Conservation (phyloP, 371 early-diverging fungal genomes). For the Nematocida parisii region DNA sequence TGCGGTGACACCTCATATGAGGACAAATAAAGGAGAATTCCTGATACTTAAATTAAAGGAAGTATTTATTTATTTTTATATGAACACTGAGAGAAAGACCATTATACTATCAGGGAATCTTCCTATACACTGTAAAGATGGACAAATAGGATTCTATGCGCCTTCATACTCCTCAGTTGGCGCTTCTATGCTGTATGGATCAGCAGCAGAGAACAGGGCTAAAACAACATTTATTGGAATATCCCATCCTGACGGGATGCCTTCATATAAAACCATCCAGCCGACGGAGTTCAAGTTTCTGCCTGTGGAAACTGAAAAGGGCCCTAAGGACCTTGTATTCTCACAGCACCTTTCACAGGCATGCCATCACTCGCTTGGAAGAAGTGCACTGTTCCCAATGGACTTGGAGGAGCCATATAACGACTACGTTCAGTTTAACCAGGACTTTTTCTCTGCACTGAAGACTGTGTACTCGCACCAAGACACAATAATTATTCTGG, state of each 20-base stretch:
- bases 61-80: slow-evolving; percentile 38
- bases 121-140: slow-evolving; percentile 33
- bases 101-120: slow-evolving; percentile 53
- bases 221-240: slow-evolving; percentile 42
- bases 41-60: slow-evolving; percentile 3
- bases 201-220: neutral
- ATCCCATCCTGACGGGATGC: slow-evolving; percentile 12
- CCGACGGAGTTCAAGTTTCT: slow-evolving; percentile 25
- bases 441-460: slow-evolving; percentile 23
- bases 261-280: neutral
- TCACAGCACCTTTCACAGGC: slow-evolving; percentile 50
- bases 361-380: slow-evolving; percentile 46
- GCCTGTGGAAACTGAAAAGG: slow-evolving; percentile 5
- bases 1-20: too few species aligned
- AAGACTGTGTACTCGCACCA: neutral
- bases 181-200: slow-evolving; percentile 38
- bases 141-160: slow-evolving; percentile 21
- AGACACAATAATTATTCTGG: slow-evolving; percentile 46
- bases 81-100: slow-evolving; percentile 23
- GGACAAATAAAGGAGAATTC: too few species aligned
- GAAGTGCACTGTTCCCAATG: slow-evolving; percentile 39
- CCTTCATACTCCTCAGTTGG: slow-evolving; percentile 50
- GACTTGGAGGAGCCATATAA: slow-evolving; percentile 46
- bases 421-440: slow-evolving; percentile 45
- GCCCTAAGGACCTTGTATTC: slow-evolving; percentile 39